phyloP scores from a whole-genome alignment of 805 yeast genomes.

The Hanseniaspora lachancei region DNA sequence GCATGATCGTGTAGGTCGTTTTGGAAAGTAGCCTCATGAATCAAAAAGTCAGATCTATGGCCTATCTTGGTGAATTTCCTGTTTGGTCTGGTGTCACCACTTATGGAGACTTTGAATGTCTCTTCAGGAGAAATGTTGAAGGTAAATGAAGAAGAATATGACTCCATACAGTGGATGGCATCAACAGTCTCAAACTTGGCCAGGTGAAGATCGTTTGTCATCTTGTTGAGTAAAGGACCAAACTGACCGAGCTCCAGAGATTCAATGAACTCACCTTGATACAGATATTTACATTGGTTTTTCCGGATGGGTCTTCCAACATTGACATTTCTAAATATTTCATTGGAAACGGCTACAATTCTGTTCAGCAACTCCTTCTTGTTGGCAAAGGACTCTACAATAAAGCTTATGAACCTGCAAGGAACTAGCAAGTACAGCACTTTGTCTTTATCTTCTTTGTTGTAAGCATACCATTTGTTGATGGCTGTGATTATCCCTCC shows the following conservation, averaged over 20 bases:
- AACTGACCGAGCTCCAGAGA: not conserved
- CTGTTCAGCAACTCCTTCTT: not conserved
- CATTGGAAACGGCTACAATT: slow-evolving; percentile 11
- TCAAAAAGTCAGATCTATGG: slow-evolving; percentile 49
- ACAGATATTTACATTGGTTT: not conserved
- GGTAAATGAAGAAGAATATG: slow-evolving; percentile 54
- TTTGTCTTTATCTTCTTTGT: slow-evolving; percentile 28
- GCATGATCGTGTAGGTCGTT: slow-evolving; percentile 72
- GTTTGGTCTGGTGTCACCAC: slow-evolving; percentile 92
- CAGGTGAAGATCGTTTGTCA: slow-evolving; percentile 31
- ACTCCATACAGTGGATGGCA: slow-evolving; percentile 74
- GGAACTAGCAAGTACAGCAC: slow-evolving; percentile 57
- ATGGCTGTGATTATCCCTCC: slow-evolving; percentile 65
- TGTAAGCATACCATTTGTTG: slow-evolving; percentile 46
- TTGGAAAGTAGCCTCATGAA: slow-evolving; percentile 90
- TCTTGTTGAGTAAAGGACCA: not conserved
- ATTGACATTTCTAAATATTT: slow-evolving; percentile 13
- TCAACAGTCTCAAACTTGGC: slow-evolving; percentile 43
- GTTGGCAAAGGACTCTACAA: slow-evolving; percentile 33
- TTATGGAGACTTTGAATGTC: slow-evolving; percentile 52
- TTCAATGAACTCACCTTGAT: not conserved
- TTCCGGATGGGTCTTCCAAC: slow-evolving; percentile 14
- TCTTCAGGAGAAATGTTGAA: slow-evolving; percentile 26
- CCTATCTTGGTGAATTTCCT: slow-evolving; percentile 54
- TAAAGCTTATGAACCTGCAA: slow-evolving; percentile 53